Conservation (phyloP, 345 rosid species). For the Brassica cretica region DNA sequence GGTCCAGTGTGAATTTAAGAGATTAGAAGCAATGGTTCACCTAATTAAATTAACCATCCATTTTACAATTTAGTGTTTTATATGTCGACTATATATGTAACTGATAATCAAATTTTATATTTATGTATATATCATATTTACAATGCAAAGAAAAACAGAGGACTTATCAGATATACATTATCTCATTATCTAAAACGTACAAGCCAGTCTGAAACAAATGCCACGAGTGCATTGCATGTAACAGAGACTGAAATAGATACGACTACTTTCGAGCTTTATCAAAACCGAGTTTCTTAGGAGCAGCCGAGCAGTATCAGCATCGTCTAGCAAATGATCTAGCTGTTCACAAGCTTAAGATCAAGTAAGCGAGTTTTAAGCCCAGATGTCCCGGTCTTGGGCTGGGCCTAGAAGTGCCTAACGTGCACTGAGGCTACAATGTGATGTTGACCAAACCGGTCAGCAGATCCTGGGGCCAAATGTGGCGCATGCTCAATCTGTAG, state of each 20-base stretch:
- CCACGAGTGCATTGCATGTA: slow-evolving; percentile 53
- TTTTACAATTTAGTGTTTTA: not conserved
- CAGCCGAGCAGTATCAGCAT: slow-evolving; percentile 54
- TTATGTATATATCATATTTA: not conserved
- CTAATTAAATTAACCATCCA: not conserved
- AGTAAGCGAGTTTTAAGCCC: not conserved
- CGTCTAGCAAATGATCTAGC: slow-evolving; percentile 87
- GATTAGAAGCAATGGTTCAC: not conserved
- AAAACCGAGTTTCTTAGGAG: slow-evolving; percentile 66
- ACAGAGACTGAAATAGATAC: slow-evolving; percentile 60
- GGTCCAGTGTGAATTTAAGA: not conserved
- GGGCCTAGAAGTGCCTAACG: slow-evolving; percentile 42
- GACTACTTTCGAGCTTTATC: slow-evolving; percentile 70
- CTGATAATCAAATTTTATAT: not conserved
- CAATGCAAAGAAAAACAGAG: not conserved
- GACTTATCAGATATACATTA: not conserved
- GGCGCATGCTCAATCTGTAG: slow-evolving; percentile 87
- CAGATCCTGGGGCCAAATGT: slow-evolving; percentile 72
- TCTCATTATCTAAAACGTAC: not conserved
- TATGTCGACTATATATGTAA: not conserved
- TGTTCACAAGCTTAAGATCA: slow-evolving; percentile 41
- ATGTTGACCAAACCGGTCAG: slow-evolving; percentile 65
- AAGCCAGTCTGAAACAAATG: too few relatives aligned
- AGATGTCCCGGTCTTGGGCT: not conserved
- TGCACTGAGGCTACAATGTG: slow-evolving; percentile 78